Evolutionary conservation across 768 basidiomycete genomes (phyloP), one percentile per base, ranked within the genome.

Genomic region (Lactifluus pinguis): DNA sequence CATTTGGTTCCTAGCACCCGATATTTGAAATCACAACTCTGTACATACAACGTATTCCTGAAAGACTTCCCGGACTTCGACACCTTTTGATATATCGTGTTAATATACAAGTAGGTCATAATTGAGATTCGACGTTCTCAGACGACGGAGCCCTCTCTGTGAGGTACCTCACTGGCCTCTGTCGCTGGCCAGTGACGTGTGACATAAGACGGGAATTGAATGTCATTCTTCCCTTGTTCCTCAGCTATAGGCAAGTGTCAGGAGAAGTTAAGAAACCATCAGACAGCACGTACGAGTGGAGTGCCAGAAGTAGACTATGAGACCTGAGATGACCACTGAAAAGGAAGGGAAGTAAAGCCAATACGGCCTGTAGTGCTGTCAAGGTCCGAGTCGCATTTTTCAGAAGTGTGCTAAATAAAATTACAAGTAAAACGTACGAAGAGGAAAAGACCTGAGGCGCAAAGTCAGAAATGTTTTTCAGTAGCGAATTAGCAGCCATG

Each of bases 291-390:
- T 75, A 92, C 90, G 91, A 39, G 85, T 85, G 7, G 86, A 81
- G 70, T 80, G 76, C 90, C 92, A 94, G 76, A 93, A 93, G 73
- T 93, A 94, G 41, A 85, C 80, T 67, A 94, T 75, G 5, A 94
- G 79, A 3, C 92, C 92, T 13, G 75, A 38, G 48, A 93, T 70
- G 62, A 92, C 83, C 14, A 92, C 76, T 1, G 72, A 78, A 67
- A 87, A 94, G 0, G 92, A 80, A 62, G 85, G 75, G 73, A 94
- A 94, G 77, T 94, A 93, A 15, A 94, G 79, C 90, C 91, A 94
- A 76, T 82, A 93, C 4, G 92, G 92, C 48, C 75, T 72, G 75
- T 82, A 92, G 65, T 91, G 86, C 90, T 92, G 64, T 55, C 59
- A 41, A 52, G 44, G 10, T 11, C 29, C 17, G 55, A 25, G 25